These are phyloP conservation scores for Xylaria sp. DNA, from an alignment of 2,329 filamentous ascomycete species.

Conservation along the genomic window DNA sequence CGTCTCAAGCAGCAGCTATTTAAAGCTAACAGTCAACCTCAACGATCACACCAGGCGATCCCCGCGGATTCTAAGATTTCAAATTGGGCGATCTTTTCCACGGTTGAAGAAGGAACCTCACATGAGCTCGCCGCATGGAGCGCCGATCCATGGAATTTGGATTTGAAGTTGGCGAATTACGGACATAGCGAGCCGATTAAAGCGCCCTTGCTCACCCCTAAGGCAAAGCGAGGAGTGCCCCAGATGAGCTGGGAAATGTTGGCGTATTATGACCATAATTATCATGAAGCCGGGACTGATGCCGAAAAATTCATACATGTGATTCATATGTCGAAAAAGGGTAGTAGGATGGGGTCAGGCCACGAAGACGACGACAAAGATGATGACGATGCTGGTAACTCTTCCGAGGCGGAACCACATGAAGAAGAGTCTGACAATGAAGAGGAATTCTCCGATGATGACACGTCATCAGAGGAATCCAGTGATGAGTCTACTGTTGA, in stretches of 20 bases:
- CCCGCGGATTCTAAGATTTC: neutral
- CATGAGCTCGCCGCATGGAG: constrained; percentile 26
- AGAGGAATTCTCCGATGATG: constrained; percentile 30
- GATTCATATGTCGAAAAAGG: constrained; percentile 25
- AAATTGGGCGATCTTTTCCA: constrained; percentile 11
- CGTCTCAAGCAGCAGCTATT: constrained; percentile 27
- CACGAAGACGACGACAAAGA: neutral
- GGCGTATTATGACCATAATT: neutral
- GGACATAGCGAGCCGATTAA: constrained; percentile 15
- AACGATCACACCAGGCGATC: constrained; percentile 14
- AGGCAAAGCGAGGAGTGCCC: neutral
- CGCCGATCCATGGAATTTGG: constrained; percentile 9
- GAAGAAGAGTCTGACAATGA: constrained; percentile 9
- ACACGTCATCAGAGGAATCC: constrained; percentile 11
- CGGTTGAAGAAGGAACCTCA: neutral
- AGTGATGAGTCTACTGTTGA: constrained; percentile 8
- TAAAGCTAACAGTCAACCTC: constrained; percentile 19
- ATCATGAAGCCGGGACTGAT: neutral
- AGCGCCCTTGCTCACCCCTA: neutral
- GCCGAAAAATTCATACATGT: neutral
- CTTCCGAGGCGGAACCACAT: constrained; percentile 10
- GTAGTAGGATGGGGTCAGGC: too few relatives aligned
- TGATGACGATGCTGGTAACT: neutral
- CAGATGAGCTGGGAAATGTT: constrained; percentile 15
- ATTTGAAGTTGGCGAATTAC: neutral